These are phyloP conservation scores for Chaetomium tenue DNA, from an alignment of 495 filamentous ascomycete genomes.

Conservation along the genomic window DNA sequence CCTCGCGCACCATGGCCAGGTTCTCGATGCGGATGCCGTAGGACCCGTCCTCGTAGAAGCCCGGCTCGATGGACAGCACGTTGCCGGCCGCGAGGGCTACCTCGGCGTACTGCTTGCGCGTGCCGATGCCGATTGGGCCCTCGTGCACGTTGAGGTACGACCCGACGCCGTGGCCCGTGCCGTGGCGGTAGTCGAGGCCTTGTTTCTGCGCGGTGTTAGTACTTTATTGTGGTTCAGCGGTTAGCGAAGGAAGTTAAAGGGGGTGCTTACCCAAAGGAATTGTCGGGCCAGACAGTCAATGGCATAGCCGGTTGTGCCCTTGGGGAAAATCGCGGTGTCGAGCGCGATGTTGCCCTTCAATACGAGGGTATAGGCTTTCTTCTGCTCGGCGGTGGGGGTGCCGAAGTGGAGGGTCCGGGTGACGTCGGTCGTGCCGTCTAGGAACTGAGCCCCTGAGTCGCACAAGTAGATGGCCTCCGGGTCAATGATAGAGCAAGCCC, in stretches of 20 bases:
- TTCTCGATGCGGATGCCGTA: constrained; percentile 99
- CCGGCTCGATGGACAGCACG: constrained; percentile 92
- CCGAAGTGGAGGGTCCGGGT: constrained; percentile 94
- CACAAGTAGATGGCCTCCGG: constrained; percentile 89
- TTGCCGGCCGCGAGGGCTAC: constrained; percentile 88
- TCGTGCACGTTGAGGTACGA: constrained; percentile 95
- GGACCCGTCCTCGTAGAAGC: constrained; percentile 95
- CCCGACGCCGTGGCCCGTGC: constrained; percentile 95
- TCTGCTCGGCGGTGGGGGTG: constrained; percentile 78
- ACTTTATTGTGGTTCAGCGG: neutral
- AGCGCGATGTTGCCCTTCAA: constrained; percentile 94
- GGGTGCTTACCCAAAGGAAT: constrained; percentile 69
- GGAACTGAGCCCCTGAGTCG: constrained; percentile 93
- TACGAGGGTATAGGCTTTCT: constrained; percentile 89
- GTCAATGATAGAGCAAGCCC: constrained; percentile 80
- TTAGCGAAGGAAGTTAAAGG: neutral
- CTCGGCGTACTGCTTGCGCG: constrained; percentile 84
- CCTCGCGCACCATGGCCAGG: constrained; percentile 84
- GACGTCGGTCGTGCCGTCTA: constrained; percentile 95
- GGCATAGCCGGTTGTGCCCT: constrained; percentile 90
- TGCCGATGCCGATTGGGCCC: constrained; percentile 94
- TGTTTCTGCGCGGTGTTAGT: constrained; percentile 50
- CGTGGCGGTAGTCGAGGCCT: constrained; percentile 93
- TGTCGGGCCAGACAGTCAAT: constrained; percentile 88
- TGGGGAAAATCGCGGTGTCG: constrained; percentile 85